A percentile compares a stretch with the other conserved stretches of the same genome.
Conservation (phyloP, 139 green algal genomes). For the Pseudopediastrum boryanum region DNA sequence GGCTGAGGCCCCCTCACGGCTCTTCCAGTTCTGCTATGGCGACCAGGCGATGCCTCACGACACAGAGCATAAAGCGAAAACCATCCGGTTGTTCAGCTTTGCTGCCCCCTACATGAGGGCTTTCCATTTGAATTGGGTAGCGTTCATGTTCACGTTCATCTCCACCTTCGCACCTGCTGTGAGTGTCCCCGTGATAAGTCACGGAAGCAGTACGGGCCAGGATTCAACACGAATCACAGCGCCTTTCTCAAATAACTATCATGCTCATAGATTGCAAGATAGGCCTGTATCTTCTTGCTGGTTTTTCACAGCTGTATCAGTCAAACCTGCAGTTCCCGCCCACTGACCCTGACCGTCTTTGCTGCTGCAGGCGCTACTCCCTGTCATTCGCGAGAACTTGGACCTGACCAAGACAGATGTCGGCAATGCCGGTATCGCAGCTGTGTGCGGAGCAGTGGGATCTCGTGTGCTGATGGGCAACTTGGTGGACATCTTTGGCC, state of each 20-base stretch:
- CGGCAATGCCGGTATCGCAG: conserved; percentile 62
- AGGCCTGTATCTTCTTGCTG: neutral
- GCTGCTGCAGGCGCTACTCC: conserved; percentile 63
- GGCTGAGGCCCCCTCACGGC: neutral
- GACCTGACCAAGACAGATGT: conserved; percentile 63
- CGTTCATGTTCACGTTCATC: conserved; percentile 90
- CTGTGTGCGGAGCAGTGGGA: conserved; percentile 69
- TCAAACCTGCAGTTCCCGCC: neutral
- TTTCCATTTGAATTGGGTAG: conserved; percentile 56
- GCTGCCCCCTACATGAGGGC: conserved; percentile 32
- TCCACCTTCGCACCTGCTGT: conserved; percentile 88
- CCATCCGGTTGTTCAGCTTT: conserved; percentile 11
- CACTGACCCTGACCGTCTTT: neutral
- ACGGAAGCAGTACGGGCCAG: conserved; percentile 39
- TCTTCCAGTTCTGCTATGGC: conserved; percentile 19
- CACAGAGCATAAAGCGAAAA: conserved; percentile 31
- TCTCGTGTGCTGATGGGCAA: conserved; percentile 70
- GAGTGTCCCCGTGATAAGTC: no score
- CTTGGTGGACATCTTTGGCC: conserved; percentile 25
- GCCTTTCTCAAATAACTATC: no score
- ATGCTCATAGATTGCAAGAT: neutral
- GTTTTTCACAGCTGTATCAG: no score
- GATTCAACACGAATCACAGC: no score
- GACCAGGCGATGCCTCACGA: conserved; percentile 22
- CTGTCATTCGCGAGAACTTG: conserved; percentile 85